phyloP scores from a whole-genome alignment of 1,284 basidiomycete genomes.

The Boletus smithii region DNA sequence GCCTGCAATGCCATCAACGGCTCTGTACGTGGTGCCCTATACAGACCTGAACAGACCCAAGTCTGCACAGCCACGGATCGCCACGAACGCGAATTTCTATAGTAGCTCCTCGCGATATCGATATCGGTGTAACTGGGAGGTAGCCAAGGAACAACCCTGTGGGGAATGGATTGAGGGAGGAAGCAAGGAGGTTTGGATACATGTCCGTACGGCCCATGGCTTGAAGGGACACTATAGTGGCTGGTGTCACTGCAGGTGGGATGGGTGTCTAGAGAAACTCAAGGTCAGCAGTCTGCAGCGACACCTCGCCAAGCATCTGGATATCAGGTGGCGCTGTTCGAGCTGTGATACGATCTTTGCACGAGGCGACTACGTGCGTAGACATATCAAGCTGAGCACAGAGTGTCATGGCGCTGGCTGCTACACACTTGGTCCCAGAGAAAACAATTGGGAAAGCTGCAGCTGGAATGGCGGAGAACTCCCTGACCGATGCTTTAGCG shows the following conservation, averaged over 20 bases:
- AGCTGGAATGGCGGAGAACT: background rate
- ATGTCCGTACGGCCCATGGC: slow-evolving; percentile 12
- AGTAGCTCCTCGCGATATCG: slow-evolving; percentile 1
- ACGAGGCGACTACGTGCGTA: slow-evolving; percentile 10
- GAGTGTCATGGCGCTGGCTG: slow-evolving; percentile 7
- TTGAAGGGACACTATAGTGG: slow-evolving; percentile 11
- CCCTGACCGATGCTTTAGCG: background rate
- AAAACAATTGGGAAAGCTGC: background rate
- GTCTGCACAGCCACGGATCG: background rate
- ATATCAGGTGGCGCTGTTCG: slow-evolving; percentile 18
- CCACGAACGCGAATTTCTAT: too few relatives aligned
- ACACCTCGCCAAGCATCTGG: slow-evolving; percentile 13
- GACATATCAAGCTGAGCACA: slow-evolving; percentile 12
- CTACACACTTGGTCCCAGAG: background rate
- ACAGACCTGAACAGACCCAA: background rate
- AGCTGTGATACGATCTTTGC: slow-evolving; percentile 10
- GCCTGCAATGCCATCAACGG: background rate
- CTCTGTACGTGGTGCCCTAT: background rate
- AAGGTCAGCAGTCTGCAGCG: slow-evolving; percentile 16
- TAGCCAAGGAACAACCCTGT: background rate
- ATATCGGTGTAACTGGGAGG: slow-evolving; percentile 12
- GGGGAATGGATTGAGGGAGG: slow-evolving; percentile 12
- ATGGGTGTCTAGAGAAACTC: slow-evolving; percentile 12
- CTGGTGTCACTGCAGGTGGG: slow-evolving; percentile 10
- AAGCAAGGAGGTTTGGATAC: slow-evolving; percentile 14